Percentiles rank a stretch among this genome's conserved stretches.
phyloP scores from a whole-genome alignment of 2,329 filamentous ascomycete genomes.

The Microsporum ferrugineum region DNA sequence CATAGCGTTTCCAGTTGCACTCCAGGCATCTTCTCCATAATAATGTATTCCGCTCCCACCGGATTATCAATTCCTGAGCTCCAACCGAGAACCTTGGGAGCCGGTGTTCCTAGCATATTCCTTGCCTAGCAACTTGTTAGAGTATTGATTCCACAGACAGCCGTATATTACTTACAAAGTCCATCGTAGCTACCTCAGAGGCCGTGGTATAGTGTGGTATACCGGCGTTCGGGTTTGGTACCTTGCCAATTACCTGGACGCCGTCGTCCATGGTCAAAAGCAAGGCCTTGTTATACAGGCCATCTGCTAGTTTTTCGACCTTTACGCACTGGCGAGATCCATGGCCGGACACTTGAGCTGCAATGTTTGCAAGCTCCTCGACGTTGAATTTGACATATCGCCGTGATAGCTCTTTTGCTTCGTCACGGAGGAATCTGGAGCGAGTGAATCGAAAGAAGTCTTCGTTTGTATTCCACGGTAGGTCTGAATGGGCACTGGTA shows the following conservation, averaged over 20 bases:
- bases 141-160: no score
- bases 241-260: conserved; percentile 16
- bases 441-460: conserved; percentile 22
- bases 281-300: conserved; percentile 18
- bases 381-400: conserved; percentile 6
- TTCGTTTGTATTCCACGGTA: no score
- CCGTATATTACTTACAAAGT: conserved; percentile 12
- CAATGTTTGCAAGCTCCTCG: background rate
- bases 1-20: conserved; percentile 14
- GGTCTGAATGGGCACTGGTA: no score
- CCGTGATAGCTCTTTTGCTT: conserved; percentile 16
- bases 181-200: conserved; percentile 19
- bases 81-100: conserved; percentile 13
- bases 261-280: conserved; percentile 20
- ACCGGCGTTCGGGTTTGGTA: conserved; percentile 16
- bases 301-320: conserved; percentile 17
- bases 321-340: background rate
- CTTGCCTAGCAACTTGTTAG: background rate
- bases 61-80: conserved; percentile 12
- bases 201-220: conserved; percentile 17
- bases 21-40: conserved; percentile 17
- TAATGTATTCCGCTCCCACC: conserved; percentile 17
- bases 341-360: background rate
- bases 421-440: conserved; percentile 20
- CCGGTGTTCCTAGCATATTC: background rate